Evolutionary conservation across 2,329 filamentous ascomycete species (phyloP), one percentile per base, ranked within the genome.

Genomic region (Fusarium nelsonii): DNA sequence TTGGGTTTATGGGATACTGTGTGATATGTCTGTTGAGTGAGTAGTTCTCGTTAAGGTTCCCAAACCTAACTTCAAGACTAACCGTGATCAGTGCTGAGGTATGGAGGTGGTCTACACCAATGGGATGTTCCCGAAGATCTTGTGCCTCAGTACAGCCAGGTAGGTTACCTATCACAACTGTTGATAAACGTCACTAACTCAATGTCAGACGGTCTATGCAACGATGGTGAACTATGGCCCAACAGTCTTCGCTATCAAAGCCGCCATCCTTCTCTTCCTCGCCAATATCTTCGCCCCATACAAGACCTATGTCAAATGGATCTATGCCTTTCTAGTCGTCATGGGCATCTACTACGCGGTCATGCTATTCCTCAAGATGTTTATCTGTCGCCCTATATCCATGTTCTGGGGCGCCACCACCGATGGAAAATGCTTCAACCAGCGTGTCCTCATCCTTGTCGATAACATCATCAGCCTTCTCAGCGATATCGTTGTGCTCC

Each of bases 401-500:
- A 68, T 65, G 49, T 68, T 68, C 2, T 68, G 65, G 65, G 59
- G 65, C 0, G 49, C 36, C 2, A 59, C 60, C 1, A 18, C 26
- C 0, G 59, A 69, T 2, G 65, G 65, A 0, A n/a, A 68, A 34
- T 69, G 65, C 28, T 68, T 68, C 15, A 68, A 68, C 2, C 65
- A 68, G 4, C 49, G 65, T 2, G 52, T 52, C 1, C 43, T 68
- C 0, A 68, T 68, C 1, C 59, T 68, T 2, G 61, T 65, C 1
- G 65, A 68, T 18, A 68, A 68, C 6, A 54, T 68, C n/a, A 65
- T 68, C 8, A 68, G 65, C 15, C 65, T 68, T 18, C 20, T 68
- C 1, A 68, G 65, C 8, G 65, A 68, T 1, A 40, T 68, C 0
- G 65, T 68, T 4, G 60, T 68, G 0, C n/a, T 68, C 2, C 65